phyloP scores from a whole-genome alignment of 108 stramenopile genomes.

The Seminavis robusta region DNA sequence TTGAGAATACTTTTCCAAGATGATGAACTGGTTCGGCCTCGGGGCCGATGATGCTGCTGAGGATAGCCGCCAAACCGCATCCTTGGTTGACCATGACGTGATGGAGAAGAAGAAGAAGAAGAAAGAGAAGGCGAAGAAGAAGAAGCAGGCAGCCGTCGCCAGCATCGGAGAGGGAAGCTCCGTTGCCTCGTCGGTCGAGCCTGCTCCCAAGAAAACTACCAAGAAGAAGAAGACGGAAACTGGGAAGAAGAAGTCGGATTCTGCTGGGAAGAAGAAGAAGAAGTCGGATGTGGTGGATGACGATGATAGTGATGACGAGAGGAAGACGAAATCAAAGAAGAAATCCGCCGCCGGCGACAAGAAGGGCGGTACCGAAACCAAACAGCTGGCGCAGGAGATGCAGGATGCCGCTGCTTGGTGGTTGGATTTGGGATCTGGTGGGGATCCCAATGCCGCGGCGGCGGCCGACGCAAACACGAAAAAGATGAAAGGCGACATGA shows the following conservation, averaged over 20 bases:
- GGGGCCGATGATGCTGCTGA: neutral
- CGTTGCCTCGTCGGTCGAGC: no score
- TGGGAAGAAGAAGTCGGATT: constrained; percentile 8
- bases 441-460: no score
- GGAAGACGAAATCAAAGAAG: constrained; percentile 1
- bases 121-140: no score
- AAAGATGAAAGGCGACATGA: constrained; percentile 31
- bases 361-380: neutral
- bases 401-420: no score
- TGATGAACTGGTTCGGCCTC: constrained; percentile 1
- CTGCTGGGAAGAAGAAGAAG: constrained; percentile 1
- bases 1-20: neutral
- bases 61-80: neutral
- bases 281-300: neutral
- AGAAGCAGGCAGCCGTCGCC: no score
- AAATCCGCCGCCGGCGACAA: neutral
- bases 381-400: constrained; percentile 5
- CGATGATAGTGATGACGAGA: neutral
- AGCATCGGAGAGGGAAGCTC: constrained; percentile 2
- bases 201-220: no score
- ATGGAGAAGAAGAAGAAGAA: neutral
- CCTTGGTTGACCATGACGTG: constrained; percentile 10
- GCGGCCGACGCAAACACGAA: constrained; percentile 26
- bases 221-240: no score
- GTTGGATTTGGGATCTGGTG: no score